Percentiles rank a stretch among this genome's conserved stretches.
Evolutionary conservation across 1,139 yeast genomes (phyloP).

Genomic region (Yamadazyma kanchanaburiensis): DNA sequence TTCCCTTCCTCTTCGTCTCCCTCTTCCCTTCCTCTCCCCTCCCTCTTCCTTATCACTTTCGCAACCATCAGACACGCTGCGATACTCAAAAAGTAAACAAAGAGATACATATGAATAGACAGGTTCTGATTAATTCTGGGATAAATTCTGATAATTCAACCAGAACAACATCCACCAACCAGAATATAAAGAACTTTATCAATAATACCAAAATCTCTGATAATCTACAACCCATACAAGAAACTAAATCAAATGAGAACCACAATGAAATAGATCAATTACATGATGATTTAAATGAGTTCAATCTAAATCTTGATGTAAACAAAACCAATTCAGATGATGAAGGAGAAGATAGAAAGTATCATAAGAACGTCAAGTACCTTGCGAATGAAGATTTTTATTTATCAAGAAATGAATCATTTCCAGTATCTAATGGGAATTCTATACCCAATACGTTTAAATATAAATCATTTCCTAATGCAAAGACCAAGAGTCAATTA

Average conservation of each 20-base stretch:
- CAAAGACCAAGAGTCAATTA: constrained; percentile 35
- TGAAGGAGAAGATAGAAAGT: constrained; percentile 8
- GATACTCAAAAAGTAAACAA: constrained; percentile 1
- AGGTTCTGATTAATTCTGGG: constrained; percentile 1
- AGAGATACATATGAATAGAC: constrained; percentile 1
- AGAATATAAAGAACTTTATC: constrained; percentile 11
- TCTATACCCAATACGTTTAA: constrained; percentile 47
- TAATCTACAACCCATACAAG: neutral
- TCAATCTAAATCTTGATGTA: constrained; percentile 9
- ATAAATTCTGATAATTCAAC: too few species aligned
- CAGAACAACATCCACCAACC: constrained; percentile 6
- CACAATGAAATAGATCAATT: constrained; percentile 2
- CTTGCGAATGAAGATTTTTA: constrained; percentile 32
- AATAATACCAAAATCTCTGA: constrained; percentile 12
- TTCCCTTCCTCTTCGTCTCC: too few species aligned
- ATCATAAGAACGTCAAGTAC: constrained; percentile 34
- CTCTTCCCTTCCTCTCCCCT: too few species aligned
- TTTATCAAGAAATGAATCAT: constrained; percentile 11
- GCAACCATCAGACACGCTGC: too few species aligned
- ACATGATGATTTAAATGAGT: constrained; percentile 9
- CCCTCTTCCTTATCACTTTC: too few species aligned
- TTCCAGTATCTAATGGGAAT: constrained; percentile 18
- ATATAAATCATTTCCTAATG: constrained; percentile 46
- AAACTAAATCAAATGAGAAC: neutral
- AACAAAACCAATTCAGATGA: constrained; percentile 4